These are phyloP conservation scores for Leptomonas pyrrhocoris DNA, from an alignment of 208 protist genomes.

Conservation along the genomic window DNA sequence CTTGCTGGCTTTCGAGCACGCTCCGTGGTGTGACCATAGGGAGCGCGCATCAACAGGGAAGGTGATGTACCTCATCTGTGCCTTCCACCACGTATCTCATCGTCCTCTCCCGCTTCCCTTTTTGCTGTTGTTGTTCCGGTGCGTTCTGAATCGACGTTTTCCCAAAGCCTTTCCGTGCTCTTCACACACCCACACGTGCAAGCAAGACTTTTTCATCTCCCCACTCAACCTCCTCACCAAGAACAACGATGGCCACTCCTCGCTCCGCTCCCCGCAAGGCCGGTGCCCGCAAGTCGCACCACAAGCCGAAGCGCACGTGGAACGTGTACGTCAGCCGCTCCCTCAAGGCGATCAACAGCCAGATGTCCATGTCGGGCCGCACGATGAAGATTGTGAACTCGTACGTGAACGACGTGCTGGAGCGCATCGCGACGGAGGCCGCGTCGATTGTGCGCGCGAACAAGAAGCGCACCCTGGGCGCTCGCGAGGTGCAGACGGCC, in stretches of 20 bases:
- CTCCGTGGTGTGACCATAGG: too few species aligned
- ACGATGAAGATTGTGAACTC: slow-evolving; percentile 98
- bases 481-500: slow-evolving; percentile 96
- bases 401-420: slow-evolving; percentile 98
- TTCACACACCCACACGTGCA: too few species aligned
- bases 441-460: slow-evolving; percentile 94
- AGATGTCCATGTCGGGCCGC: slow-evolving; percentile 94
- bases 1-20: too few species aligned
- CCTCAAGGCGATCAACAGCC: slow-evolving; percentile 96
- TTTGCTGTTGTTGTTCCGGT: background rate
- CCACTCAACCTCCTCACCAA: background rate
- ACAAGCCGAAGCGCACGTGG: slow-evolving; percentile 81
- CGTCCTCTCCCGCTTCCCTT: background rate
- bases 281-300: slow-evolving; percentile 45
- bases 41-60: too few species aligned
- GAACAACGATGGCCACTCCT: slow-evolving; percentile 54
- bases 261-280: slow-evolving; percentile 45
- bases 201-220: background rate
- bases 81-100: background rate
- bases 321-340: slow-evolving; percentile 92
- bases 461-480: slow-evolving; percentile 95
- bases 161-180: too few species aligned
- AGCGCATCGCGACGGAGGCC: slow-evolving; percentile 95
- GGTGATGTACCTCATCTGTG: too few species aligned
- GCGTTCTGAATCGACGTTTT: too few species aligned